These are phyloP conservation scores for Sutorius australiensis DNA, from an alignment of 768 basidiomycete species.

Conservation along the genomic window DNA sequence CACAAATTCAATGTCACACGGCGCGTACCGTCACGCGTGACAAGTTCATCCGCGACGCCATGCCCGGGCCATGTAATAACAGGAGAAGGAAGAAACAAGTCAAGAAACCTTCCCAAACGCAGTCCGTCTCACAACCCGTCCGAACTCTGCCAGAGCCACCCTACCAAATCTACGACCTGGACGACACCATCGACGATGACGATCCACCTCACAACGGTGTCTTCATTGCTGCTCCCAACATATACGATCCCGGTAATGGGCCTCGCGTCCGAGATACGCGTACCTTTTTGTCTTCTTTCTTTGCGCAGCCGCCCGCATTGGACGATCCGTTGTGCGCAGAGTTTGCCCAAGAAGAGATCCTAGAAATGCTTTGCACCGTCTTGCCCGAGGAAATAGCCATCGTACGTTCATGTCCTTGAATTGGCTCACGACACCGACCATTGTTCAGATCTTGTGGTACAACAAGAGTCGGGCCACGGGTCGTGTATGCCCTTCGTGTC, in stretches of 20 bases:
- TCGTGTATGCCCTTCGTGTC: slow-evolving; percentile 77
- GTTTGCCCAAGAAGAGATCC: slow-evolving; percentile 71
- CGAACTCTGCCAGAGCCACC: background rate
- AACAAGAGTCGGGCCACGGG: slow-evolving; percentile 72
- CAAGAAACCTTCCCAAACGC: slow-evolving; percentile 18
- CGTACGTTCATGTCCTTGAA: slow-evolving; percentile 39
- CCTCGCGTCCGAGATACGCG: slow-evolving; percentile 66
- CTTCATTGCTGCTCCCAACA: slow-evolving; percentile 50
- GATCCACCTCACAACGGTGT: slow-evolving; percentile 8
- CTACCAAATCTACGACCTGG: slow-evolving; percentile 1
- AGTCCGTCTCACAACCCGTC: background rate
- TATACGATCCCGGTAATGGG: slow-evolving; percentile 76
- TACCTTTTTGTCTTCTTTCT: slow-evolving; percentile 64
- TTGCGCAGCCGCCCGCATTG: slow-evolving; percentile 60
- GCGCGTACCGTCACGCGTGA: slow-evolving; percentile 32
- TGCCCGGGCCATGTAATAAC: slow-evolving; percentile 62
- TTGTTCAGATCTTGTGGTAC: slow-evolving; percentile 69
- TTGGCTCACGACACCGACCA: background rate
- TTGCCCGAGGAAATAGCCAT: slow-evolving; percentile 70
- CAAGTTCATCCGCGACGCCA: slow-evolving; percentile 27
- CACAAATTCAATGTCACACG: slow-evolving; percentile 25
- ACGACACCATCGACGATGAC: slow-evolving; percentile 8
- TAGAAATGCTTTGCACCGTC: slow-evolving; percentile 66
- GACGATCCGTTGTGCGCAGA: slow-evolving; percentile 70
- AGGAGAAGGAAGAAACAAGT: slow-evolving; percentile 42